Percentiles rank a stretch among this genome's conserved stretches.
Conservation (phyloP, 2,329 filamentous ascomycete species). For the Aurifilum marmelostoma region DNA sequence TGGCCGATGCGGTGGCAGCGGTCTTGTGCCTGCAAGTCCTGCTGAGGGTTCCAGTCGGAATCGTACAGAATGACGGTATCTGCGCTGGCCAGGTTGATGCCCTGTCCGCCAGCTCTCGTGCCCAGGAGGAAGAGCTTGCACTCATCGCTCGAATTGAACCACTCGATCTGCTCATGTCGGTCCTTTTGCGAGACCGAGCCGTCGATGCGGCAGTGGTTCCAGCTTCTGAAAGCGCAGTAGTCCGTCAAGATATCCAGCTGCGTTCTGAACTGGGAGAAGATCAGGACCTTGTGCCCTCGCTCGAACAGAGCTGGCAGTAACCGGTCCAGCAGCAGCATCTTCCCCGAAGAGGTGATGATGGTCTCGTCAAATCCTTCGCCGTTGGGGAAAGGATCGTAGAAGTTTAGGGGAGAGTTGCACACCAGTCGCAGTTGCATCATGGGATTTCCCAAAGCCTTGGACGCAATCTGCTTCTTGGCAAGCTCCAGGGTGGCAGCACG, state of each 20-base stretch:
- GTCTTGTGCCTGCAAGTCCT: constrained; percentile 95
- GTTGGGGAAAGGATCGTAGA: constrained; percentile 83
- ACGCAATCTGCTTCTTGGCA: constrained; percentile 84
- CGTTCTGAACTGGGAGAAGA: constrained; percentile 96
- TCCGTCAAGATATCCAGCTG: constrained; percentile 90
- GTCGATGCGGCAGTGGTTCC: constrained; percentile 88
- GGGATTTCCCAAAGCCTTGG: constrained; percentile 91
- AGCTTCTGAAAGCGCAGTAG: constrained; percentile 77
- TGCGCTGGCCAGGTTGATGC: constrained; percentile 89
- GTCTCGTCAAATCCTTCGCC: constrained; percentile 72
- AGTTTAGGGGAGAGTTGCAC: constrained; percentile 94
- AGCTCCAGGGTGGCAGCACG: constrained; percentile 70
- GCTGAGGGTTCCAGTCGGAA: constrained; percentile 90
- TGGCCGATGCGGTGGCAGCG: constrained; percentile 95
- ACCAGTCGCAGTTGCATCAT: constrained; percentile 89
- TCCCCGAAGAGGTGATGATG: constrained; percentile 85
- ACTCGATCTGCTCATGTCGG: constrained; percentile 70
- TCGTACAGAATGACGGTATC: constrained; percentile 95
- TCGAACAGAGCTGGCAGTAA: constrained; percentile 76
- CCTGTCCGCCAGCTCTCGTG: constrained; percentile 89
- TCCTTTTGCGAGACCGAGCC: constrained; percentile 79
- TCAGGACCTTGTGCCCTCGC: constrained; percentile 83
- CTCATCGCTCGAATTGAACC: constrained; percentile 68
- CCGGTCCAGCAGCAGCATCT: constrained; percentile 92
- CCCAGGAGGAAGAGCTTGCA: constrained; percentile 83